Base-by-base conservation (phyloP, 202 grass and related monocot species). In the Brachypodium distachyon region DNA sequence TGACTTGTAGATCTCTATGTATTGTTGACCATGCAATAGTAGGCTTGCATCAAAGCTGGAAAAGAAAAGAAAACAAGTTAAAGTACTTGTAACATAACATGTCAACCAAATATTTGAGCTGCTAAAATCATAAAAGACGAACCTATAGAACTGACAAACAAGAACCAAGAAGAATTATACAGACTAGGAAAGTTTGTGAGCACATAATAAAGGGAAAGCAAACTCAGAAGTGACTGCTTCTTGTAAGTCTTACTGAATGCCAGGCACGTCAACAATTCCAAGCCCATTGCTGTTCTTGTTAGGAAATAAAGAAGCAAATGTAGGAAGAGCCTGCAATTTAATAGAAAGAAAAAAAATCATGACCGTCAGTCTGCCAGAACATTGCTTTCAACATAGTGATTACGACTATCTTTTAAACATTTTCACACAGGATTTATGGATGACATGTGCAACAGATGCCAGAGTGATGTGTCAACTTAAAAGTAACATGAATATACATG, bases 21-120 rank as follows among this genome's bases (percentile, higher is more conserved):
- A 97, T 22, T 97, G 94, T 76, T 97, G 94, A 71, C 91, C 91
- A 33, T 97, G 94, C 80, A 97, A 87, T 77, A 97, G 52, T 74
- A 97, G 87, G 28, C 68, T 87, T 71, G 60, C 72, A 81, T 97
- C 91, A 40, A 86, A 82, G 77, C 91, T 97, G 73, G 57, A 83
- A 54, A 81, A 68, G 54, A 73, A 19, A n/a, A 79, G 29, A 83
- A 40, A 57, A 52, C 0, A 84, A n/a, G 10, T 3, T 11, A 49
- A 75, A 54, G 36, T 29, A 62, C 70, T 65, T 44, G 44, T 27
- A 61, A 56, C 9, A 77, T 28, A 33, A 28, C 14, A 22, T 77
- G 52, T 40, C 28, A 14, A 49, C 8, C 5, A 59, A 18, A 31
- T 62, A 39, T 14, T 47, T 64, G 19, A 77, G 21, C 22, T 53